Conservation (phyloP, 192 early-diverging fungal genomes). For the Umbelopsis sp. region DNA sequence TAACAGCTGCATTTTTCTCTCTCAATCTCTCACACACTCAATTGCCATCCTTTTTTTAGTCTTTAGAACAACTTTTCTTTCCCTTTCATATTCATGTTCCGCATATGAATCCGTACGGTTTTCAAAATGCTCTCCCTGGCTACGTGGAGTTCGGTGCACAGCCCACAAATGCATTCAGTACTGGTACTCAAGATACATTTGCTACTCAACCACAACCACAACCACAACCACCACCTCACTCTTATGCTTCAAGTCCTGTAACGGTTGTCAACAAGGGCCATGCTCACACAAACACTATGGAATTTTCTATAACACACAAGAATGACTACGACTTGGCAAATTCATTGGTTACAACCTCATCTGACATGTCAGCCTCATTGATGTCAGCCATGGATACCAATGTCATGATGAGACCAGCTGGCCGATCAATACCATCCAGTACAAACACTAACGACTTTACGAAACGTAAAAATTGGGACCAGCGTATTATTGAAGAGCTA, state of each 20-base stretch:
- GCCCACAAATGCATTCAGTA: neutral
- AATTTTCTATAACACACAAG: neutral
- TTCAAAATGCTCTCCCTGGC: neutral
- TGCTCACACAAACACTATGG: neutral
- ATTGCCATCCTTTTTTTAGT: neutral
- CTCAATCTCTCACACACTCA: neutral
- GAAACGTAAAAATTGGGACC: constrained; percentile 49
- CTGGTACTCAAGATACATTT: neutral
- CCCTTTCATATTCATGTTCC: neutral
- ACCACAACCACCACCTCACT: neutral
- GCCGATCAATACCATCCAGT: neutral
- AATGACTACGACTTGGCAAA: neutral
- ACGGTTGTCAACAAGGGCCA: neutral
- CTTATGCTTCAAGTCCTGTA: neutral
- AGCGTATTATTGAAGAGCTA: constrained; percentile 46
- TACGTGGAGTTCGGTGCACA: neutral
- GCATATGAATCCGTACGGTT: constrained; percentile 10
- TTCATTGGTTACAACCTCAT: neutral
- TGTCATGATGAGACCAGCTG: neutral
- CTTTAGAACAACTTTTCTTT: neutral
- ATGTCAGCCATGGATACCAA: neutral
- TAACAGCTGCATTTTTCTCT: no score
- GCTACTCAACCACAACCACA: neutral
- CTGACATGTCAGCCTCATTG: constrained; percentile 7
- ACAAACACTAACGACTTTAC: constrained; percentile 42